These are phyloP conservation scores for Fraxinus pennsylvanica DNA, from an alignment of 257 asterid genomes.

Conservation along the genomic window DNA sequence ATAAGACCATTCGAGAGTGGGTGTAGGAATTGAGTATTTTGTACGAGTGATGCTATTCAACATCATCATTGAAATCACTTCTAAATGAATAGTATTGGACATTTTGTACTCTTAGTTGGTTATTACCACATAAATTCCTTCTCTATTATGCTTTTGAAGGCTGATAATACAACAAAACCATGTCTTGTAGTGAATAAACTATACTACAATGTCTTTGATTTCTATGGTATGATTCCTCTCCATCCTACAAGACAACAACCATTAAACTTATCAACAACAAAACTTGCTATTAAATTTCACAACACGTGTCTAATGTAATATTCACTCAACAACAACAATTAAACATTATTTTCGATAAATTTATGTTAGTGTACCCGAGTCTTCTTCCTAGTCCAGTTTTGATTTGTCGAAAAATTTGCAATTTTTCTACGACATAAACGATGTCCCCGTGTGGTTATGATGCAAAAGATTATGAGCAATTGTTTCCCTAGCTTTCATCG, in stretches of 20 bases:
- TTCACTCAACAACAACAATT: background rate
- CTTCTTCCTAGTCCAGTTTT: background rate
- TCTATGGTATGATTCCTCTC: background rate
- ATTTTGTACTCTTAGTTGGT: no score
- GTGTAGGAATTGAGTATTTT: no score
- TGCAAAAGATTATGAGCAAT: conserved; percentile 89
- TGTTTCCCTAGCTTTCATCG: conserved; percentile 69
- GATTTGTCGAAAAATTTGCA: background rate
- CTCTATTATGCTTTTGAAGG: background rate
- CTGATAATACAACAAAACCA: background rate
- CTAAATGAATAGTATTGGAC: no score
- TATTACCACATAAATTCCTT: background rate
- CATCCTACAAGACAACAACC: conserved; percentile 25
- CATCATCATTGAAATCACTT: no score
- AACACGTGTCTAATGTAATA: background rate
- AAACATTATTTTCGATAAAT: background rate
- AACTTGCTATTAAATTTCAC: background rate
- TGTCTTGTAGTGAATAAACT: background rate
- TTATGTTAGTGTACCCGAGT: background rate
- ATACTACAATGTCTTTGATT: background rate
- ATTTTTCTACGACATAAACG: conserved; percentile 50
- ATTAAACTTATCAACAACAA: conserved; percentile 8
- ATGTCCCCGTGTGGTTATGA: conserved; percentile 88
- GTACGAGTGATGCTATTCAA: no score
- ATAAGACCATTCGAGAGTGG: no score